These are phyloP conservation scores for Tephrocybe sp. DNA, from an alignment of 768 basidiomycete genomes.

Conservation along the genomic window DNA sequence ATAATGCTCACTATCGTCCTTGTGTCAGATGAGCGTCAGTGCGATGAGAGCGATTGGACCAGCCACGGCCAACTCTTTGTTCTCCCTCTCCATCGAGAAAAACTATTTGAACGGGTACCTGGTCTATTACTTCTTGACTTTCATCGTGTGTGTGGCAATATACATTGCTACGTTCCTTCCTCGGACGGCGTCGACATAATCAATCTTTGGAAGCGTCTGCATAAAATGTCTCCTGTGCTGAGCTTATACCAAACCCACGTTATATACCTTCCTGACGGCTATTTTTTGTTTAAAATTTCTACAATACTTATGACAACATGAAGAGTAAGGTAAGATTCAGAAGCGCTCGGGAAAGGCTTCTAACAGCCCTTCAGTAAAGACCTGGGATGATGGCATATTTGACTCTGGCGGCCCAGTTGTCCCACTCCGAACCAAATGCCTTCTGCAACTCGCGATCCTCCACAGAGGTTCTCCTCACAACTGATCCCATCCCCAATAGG, in stretches of 20 bases:
- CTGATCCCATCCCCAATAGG: background rate
- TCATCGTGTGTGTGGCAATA: conserved; percentile 24
- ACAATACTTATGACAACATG: too few relatives aligned
- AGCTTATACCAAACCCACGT: too few relatives aligned
- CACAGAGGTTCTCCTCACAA: background rate
- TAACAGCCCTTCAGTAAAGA: background rate
- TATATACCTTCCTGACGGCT: too few relatives aligned
- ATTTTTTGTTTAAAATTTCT: too few relatives aligned
- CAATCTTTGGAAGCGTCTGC: too few relatives aligned
- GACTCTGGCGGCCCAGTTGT: background rate
- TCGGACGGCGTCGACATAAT: conserved; percentile 21
- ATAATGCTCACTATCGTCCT: background rate
- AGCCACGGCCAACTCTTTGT: conserved; percentile 55
- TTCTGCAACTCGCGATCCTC: background rate
- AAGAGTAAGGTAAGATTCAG: too few relatives aligned
- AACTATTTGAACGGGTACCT: conserved; percentile 49
- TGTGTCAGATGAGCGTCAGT: conserved; percentile 33
- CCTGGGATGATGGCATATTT: background rate
- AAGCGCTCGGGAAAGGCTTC: too few relatives aligned
- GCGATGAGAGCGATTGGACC: conserved; percentile 50
- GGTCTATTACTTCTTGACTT: conserved; percentile 41
- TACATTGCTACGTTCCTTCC: conserved; percentile 31
- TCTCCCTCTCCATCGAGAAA: conserved; percentile 56
- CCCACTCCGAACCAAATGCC: background rate
- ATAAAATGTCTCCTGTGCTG: too few relatives aligned